A percentile compares a stretch with the other conserved stretches of the same genome.
phyloP scores from a whole-genome alignment of 768 basidiomycete species.

The Chalciporus pseudorubinellus region DNA sequence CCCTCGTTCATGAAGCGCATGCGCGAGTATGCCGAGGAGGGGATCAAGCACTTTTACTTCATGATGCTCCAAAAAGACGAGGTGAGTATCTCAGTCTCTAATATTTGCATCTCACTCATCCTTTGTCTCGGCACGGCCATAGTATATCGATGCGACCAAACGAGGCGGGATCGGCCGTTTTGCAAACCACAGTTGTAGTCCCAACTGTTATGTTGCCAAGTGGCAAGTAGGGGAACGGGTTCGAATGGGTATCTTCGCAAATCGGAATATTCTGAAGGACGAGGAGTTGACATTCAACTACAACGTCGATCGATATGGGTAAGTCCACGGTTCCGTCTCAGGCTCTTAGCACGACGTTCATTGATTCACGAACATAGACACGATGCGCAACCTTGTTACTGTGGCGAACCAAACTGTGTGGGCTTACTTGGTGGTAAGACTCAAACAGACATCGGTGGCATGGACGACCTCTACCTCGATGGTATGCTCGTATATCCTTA shows the following conservation, averaged over 20 bases:
- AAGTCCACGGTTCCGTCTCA: conserved; percentile 25
- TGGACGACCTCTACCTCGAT: conserved; percentile 94
- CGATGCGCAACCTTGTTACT: conserved; percentile 92
- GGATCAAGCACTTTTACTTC: conserved; percentile 96
- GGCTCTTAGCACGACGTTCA: background rate
- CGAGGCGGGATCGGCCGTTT: conserved; percentile 95
- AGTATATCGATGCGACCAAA: conserved; percentile 99
- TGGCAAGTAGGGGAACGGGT: conserved; percentile 90
- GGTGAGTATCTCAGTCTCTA: conserved; percentile 44
- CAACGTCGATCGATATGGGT: conserved; percentile 99
- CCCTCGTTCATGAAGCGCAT: conserved; percentile 88
- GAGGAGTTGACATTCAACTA: conserved; percentile 99
- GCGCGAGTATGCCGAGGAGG: conserved; percentile 89
- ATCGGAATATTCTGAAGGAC: conserved; percentile 65
- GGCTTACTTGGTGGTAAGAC: conserved; percentile 98
- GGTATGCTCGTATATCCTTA: conserved; percentile 42
- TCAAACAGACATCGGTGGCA: conserved; percentile 90
- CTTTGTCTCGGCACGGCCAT: background rate
- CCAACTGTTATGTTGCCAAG: conserved; percentile 97
- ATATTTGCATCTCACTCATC: background rate
- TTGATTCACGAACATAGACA: conserved; percentile 50
- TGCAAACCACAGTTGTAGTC: conserved; percentile 96
- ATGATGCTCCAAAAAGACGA: conserved; percentile 99
- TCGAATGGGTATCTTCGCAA: conserved; percentile 99
- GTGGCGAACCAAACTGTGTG: conserved; percentile 92